phyloP scores from a whole-genome alignment of 192 early-diverging fungal species.

The Rhizophagus clarus region DNA sequence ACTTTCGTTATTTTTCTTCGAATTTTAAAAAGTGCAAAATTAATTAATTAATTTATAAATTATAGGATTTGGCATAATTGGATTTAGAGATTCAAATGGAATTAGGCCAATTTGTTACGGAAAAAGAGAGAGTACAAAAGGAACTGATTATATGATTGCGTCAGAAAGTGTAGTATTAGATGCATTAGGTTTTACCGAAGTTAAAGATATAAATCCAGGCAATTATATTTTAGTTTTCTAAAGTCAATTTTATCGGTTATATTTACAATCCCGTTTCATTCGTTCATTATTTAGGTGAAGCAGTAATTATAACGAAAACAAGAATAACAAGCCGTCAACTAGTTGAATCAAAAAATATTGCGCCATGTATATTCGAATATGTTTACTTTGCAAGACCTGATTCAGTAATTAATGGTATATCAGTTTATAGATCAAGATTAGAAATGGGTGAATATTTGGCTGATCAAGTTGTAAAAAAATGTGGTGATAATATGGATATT shows the following conservation, averaged over 20 bases:
- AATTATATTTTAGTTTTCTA: neutral
- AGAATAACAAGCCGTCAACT: slow-evolving; percentile 69
- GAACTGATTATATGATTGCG: slow-evolving; percentile 97
- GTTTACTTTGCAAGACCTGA: slow-evolving; percentile 99
- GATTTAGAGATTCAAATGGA: slow-evolving; percentile 93
- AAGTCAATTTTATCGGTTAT: neutral
- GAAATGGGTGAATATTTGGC: slow-evolving; percentile 98
- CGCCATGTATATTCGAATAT: slow-evolving; percentile 99
- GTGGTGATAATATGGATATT: slow-evolving; percentile 84
- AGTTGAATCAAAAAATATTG: slow-evolving; percentile 50
- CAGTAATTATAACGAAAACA: slow-evolving; percentile 86
- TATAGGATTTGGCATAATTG: slow-evolving; percentile 90
- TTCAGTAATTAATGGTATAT: slow-evolving; percentile 97
- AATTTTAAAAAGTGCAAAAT: too few species aligned
- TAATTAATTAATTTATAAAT: neutral
- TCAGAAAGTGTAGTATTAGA: slow-evolving; percentile 97
- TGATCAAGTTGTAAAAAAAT: slow-evolving; percentile 69
- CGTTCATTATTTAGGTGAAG: slow-evolving; percentile 63
- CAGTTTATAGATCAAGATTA: slow-evolving; percentile 96
- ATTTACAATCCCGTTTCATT: neutral
- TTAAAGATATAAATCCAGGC: slow-evolving; percentile 89
- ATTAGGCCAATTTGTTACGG: slow-evolving; percentile 97
- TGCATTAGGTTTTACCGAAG: slow-evolving; percentile 86
- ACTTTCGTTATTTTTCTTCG: too few species aligned
- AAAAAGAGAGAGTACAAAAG: slow-evolving; percentile 64